Evolutionary conservation across 192 early-diverging fungal genomes (phyloP).

Genomic region (Linnemannia schmuckeri): DNA sequence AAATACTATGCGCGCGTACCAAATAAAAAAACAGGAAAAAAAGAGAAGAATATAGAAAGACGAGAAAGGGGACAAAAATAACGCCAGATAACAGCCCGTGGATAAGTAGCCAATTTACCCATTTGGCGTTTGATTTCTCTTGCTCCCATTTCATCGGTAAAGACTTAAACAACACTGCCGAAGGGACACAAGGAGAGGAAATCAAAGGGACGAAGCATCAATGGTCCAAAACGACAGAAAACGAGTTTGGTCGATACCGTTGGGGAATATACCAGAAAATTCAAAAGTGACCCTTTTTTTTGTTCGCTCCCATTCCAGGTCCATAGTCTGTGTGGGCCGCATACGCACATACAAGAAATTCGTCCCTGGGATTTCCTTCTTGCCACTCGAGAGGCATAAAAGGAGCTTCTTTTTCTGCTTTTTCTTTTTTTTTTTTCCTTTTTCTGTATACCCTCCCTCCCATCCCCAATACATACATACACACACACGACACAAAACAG

Average conservation of each 20-base stretch:
- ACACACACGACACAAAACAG: neutral
- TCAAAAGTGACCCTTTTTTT: neutral
- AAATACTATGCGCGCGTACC: neutral
- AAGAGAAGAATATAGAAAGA: neutral
- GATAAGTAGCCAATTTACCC: neutral
- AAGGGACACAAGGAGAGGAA: neutral
- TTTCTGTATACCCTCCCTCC: neutral
- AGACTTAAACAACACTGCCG: neutral
- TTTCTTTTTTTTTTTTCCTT: neutral
- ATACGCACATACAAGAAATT: neutral
- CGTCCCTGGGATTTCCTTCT: neutral
- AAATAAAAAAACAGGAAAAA: neutral
- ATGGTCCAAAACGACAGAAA: constrained; percentile 8
- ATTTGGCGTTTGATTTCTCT: neutral
- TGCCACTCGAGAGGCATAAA: neutral
- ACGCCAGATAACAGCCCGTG: constrained; percentile 1
- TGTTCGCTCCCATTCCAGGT: neutral
- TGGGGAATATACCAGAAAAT: neutral
- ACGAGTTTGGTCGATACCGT: neutral
- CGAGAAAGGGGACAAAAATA: neutral
- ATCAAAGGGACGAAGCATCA: neutral
- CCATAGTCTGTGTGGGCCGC: neutral
- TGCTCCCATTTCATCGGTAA: neutral
- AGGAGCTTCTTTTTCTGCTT: neutral
- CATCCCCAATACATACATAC: neutral